Conservation (phyloP, 2,329 filamentous ascomycete genomes). For the Emydomyces testavorans region DNA sequence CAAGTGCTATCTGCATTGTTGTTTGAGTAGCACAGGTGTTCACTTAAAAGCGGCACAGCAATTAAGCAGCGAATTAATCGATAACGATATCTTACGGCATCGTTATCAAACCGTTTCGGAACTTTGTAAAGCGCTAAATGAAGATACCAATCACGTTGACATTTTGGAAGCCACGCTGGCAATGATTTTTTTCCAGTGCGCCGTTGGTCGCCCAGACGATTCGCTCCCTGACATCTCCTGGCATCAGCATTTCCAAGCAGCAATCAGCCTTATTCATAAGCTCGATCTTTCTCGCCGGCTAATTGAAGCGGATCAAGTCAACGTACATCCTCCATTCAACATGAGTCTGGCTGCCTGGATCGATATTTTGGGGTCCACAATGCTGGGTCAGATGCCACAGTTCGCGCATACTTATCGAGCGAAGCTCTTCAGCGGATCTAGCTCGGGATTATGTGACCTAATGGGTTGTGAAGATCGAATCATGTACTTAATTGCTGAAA, state of each 20-base stretch:
- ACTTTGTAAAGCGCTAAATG: slow-evolving; percentile 67
- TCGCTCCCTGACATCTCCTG: slow-evolving; percentile 82
- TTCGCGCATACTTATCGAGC: slow-evolving; percentile 94
- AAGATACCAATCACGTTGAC: slow-evolving; percentile 68
- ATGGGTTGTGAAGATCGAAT: slow-evolving; percentile 97
- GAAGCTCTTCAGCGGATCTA: slow-evolving; percentile 60
- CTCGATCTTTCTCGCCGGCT: slow-evolving; percentile 65
- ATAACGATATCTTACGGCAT: slow-evolving; percentile 82
- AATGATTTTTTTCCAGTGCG: slow-evolving; percentile 89
- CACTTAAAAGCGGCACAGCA: slow-evolving; percentile 69
- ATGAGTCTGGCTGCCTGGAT: slow-evolving; percentile 87
- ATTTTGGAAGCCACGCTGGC: slow-evolving; percentile 84
- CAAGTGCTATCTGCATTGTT: slow-evolving; percentile 90
- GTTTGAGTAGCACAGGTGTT: slow-evolving; percentile 81
- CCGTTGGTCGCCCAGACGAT: slow-evolving; percentile 76
- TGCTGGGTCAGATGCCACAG: slow-evolving; percentile 71
- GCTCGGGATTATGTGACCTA: slow-evolving; percentile 72
- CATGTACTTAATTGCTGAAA: slow-evolving; percentile 97
- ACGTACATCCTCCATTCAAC: slow-evolving; percentile 68
- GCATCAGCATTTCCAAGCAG: slow-evolving; percentile 94
- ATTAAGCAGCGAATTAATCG: slow-evolving; percentile 59
- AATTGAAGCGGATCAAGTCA: slow-evolving; percentile 48
- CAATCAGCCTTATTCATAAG: slow-evolving; percentile 70
- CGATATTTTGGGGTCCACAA: slow-evolving; percentile 88
- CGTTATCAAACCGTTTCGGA: slow-evolving; percentile 72